A percentile compares a stretch with the other conserved stretches of the same genome.
Conservation (phyloP, 2,329 filamentous ascomycete species). For the Penicillium sp. region DNA sequence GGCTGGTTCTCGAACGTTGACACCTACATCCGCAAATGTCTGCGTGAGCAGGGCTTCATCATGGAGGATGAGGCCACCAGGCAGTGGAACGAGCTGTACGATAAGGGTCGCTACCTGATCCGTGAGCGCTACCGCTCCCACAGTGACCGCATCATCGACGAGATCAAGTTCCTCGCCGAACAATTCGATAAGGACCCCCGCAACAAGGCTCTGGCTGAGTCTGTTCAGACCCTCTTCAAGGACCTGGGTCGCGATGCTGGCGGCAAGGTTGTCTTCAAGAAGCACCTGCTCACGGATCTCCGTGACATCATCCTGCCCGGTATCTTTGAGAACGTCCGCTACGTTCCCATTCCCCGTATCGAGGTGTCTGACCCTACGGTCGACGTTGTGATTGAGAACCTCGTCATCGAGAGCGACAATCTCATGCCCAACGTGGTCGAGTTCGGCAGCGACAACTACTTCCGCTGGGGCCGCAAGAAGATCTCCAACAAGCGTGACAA, state of each 20-base stretch:
- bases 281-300: conserved; percentile 85
- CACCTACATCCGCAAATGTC: conserved; percentile 73
- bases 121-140: conserved; percentile 84
- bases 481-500: conserved; percentile 79
- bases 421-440: conserved; percentile 91
- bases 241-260: conserved; percentile 85
- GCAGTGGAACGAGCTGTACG: conserved; percentile 82
- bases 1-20: conserved; percentile 84
- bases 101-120: conserved; percentile 81
- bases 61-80: conserved; percentile 75
- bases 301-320: conserved; percentile 82
- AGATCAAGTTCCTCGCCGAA: conserved; percentile 82
- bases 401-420: conserved; percentile 95
- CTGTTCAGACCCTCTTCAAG: conserved; percentile 80
- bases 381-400: conserved; percentile 89
- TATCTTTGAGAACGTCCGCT: conserved; percentile 79
- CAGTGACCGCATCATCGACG: conserved; percentile 82
- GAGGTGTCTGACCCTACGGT: conserved; percentile 84
- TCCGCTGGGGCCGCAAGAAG: conserved; percentile 90
- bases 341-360: conserved; percentile 90
- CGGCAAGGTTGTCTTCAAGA: conserved; percentile 88
- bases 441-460: conserved; percentile 88
- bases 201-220: conserved; percentile 76
- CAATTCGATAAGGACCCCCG: conserved; percentile 88
- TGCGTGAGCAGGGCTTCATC: conserved; percentile 89